Base-by-base conservation (phyloP, 495 filamentous ascomycete species). In the Trichoderma erinaceum region DNA sequence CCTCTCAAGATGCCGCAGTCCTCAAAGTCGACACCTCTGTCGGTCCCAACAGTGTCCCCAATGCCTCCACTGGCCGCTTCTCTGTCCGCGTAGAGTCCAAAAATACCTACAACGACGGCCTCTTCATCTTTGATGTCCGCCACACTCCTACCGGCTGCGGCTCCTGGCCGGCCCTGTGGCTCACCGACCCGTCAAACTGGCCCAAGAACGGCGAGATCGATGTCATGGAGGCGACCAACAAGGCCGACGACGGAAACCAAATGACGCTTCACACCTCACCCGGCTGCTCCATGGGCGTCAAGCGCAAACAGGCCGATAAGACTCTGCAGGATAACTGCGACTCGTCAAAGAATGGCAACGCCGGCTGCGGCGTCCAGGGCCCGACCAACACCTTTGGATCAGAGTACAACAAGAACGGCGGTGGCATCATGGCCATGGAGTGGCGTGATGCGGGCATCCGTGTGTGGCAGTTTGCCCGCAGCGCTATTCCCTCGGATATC, bases 161-260 rank as follows among this genome's bases (percentile, higher is more conserved):
- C 27, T 81, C 81, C 13, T 88, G 86, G 86, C 86, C 86, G 8
- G 85, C 86, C 10, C 80, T 86, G 72, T 88, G 81, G 79, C 79
- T 84, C n/a, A 69, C 69, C 25, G 73, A 80, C 58, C 85, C 84
- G 66, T 69, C 74, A 43, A 79, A 85, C 79, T 92, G 89, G 89
- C 89, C 89, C 29, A 74, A 75, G n/a, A 80, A 86, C 70, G 89
- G 89, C 67, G 88, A 92, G 73, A 88, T 91, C 71, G 89, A 92
- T 68, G 82, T 92, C 63, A 88, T 93, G 77, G 89, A 92, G 75
- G 85, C 88, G 48, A 87, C 87, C 65, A 89, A 90, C 79, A 72
- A 76, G 32, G 75, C 72, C 23, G 74, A 79, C 16, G 71, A 77
- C 43, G 76, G 77, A 38, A 89, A 90, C 75, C 78, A 83, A 44